phyloP scores from a whole-genome alignment of 306 rosid species.

The Dryas drummondii region DNA sequence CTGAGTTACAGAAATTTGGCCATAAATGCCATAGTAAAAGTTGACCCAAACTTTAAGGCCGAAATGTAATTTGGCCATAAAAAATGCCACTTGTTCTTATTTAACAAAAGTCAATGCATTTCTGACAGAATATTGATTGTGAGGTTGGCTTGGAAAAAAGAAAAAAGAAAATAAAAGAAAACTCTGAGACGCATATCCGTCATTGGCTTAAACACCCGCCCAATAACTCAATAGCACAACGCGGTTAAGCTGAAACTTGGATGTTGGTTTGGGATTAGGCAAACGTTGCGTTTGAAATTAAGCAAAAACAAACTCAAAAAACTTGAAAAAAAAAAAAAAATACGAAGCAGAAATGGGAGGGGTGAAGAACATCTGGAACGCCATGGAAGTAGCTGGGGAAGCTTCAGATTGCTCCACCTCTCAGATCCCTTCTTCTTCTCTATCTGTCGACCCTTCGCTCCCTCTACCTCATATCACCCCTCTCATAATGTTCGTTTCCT shows the following conservation, averaged over 20 bases:
- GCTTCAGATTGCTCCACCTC: slow-evolving; percentile 37
- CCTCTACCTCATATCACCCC: slow-evolving; percentile 48
- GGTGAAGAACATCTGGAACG: slow-evolving; percentile 57
- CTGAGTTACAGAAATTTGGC: too few species aligned
- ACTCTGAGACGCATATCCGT: neutral
- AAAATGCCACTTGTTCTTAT: too few species aligned
- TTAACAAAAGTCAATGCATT: too few species aligned
- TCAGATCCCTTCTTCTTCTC: slow-evolving; percentile 46
- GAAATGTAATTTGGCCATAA: too few species aligned
- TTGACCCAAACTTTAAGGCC: too few species aligned
- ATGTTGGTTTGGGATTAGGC: neutral
- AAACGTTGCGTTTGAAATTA: slow-evolving; percentile 16
- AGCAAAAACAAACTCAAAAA: neutral
- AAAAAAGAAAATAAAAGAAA: neutral
- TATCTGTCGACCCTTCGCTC: slow-evolving; percentile 63
- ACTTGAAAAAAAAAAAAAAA: too few species aligned
- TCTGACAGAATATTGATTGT: too few species aligned
- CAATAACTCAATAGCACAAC: neutral
- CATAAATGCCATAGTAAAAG: too few species aligned
- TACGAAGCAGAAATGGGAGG: slow-evolving; percentile 38
- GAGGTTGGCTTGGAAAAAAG: too few species aligned
- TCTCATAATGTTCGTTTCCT: slow-evolving; percentile 50
- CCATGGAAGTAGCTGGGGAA: slow-evolving; percentile 48
- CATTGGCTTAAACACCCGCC: neutral
- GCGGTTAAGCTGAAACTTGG: neutral